Base-by-base conservation (phyloP, 257 asterid genomes). In the Lycium barbarum region DNA sequence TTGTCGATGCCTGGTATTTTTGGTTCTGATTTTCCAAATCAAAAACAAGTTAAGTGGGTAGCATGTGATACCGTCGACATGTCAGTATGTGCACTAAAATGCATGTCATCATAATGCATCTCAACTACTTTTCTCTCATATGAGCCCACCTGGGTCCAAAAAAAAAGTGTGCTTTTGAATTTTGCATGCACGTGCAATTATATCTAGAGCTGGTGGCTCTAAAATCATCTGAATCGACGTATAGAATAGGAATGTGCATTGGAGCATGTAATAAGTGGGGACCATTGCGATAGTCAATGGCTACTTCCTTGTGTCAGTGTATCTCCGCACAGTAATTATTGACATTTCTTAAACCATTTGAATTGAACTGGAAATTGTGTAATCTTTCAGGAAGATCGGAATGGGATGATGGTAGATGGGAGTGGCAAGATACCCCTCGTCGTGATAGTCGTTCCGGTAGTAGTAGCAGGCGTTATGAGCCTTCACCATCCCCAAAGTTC, bases 321-420 rank as follows among this genome's bases (percentile, higher is more conserved):
- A 63, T 36, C 47, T 68, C 26, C 78, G 36, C 26, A 17, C 78
- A 15, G 3, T 53, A 33, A 33, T 26, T 78, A 53, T 78, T 78
- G 82, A 78, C 62, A 26, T 78, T 51, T 78, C 26, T 14, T 53
- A 51, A 85, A 85, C 87, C 80, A 79, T 84, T 83, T 79, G 45
- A 38, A 22, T 59, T 65, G 43, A 74, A 14, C 82, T 78, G 49
- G 65, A 86, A 66, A 70, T 83, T 38, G 62, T 66, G 59, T 35
- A 13, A 54, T 43, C 76, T 83, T 90, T 86, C 91, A 95, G 99
- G 92, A 72, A 93, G 93, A 88, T 95, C 98, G 87, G 95, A 95
- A 62, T 97, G 99, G 99, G 98, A 97, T 88, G 98, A 97, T 86
- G 98, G 98, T 80, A 91, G 92, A 84, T 95, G 98, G 98, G 98